These are phyloP conservation scores for Pittosporum tobira DNA, from an alignment of 129 eudicot species.

Conservation along the genomic window DNA sequence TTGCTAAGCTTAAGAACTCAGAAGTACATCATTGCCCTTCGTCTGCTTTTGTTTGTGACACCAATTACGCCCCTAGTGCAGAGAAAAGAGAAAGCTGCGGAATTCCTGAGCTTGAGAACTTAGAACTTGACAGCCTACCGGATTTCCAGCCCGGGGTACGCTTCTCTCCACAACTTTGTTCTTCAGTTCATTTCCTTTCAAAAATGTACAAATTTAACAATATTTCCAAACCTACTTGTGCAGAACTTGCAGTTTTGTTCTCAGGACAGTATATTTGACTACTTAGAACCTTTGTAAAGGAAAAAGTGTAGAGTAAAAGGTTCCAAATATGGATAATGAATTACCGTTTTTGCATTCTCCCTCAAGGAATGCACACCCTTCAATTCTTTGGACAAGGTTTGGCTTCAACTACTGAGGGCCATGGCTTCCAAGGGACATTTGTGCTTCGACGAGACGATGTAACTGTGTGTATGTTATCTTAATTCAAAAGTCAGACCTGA, in stretches of 20 bases:
- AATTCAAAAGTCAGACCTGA: too few species aligned
- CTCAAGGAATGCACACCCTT: neutral
- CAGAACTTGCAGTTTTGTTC: conserved; percentile 72
- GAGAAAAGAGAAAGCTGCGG: conserved; percentile 21
- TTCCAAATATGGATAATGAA: neutral
- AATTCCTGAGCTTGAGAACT: conserved; percentile 49
- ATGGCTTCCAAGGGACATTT: neutral
- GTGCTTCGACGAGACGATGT: too few species aligned
- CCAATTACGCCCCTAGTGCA: conserved; percentile 13
- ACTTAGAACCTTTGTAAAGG: conserved; percentile 32
- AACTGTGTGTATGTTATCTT: too few species aligned
- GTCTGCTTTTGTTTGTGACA: conserved; percentile 12
- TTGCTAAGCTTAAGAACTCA: conserved; percentile 23
- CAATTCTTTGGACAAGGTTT: neutral
- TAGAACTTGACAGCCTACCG: conserved; percentile 70
- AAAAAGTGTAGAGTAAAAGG: conserved; percentile 4
- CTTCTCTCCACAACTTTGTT: neutral
- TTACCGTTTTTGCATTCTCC: conserved; percentile 4
- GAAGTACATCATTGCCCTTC: conserved; percentile 18
- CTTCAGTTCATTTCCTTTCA: conserved; percentile 3
- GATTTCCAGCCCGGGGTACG: conserved; percentile 60
- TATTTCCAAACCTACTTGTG: neutral
- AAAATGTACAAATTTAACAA: too few species aligned
- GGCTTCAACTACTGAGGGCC: neutral
- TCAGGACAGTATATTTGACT: conserved; percentile 63